Conservation (phyloP, 2,329 filamentous ascomycete genomes). For the Tolypocladium ophioglossoides region DNA sequence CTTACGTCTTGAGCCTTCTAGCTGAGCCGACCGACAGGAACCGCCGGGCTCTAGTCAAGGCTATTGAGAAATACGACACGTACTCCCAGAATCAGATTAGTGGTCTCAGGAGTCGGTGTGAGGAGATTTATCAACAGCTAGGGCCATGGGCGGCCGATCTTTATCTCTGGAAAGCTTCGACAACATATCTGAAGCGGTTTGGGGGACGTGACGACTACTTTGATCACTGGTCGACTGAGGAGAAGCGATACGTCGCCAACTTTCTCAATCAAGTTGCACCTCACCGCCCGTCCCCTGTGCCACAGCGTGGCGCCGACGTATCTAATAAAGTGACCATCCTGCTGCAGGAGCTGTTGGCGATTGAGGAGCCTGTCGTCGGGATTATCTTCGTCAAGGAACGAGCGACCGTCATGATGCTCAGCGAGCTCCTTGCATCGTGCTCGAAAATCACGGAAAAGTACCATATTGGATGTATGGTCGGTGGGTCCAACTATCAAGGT, state of each 20-base stretch:
- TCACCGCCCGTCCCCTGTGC: conserved; percentile 3
- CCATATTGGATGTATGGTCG: conserved; percentile 43
- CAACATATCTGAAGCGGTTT: conserved; percentile 16
- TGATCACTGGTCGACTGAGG: conserved; percentile 34
- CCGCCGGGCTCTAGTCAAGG: conserved; percentile 23
- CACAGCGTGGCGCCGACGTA: conserved; percentile 18
- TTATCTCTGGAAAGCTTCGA: conserved; percentile 45
- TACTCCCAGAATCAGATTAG: conserved; percentile 45
- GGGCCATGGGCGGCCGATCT: conserved; percentile 60
- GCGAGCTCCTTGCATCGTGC: conserved; percentile 43
- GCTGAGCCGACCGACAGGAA: conserved; percentile 30
- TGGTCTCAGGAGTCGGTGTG: conserved; percentile 38
- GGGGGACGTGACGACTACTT: conserved; percentile 13
- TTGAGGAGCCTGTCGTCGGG: conserved; percentile 35
- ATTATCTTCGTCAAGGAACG: conserved; percentile 61
- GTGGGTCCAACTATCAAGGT: conserved; percentile 30
- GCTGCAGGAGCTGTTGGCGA: conserved; percentile 36
- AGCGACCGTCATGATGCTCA: conserved; percentile 48
- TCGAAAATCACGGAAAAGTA: conserved; percentile 36
- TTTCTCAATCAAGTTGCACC: conserved; percentile 28
- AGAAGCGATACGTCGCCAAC: conserved; percentile 44
- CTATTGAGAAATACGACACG: conserved; percentile 35
- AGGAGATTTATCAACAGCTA: conserved; percentile 43
- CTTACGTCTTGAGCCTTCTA: conserved; percentile 40
- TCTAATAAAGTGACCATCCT: conserved; percentile 50